These are phyloP conservation scores for Xylaria sp. DNA, from an alignment of 2,329 filamentous ascomycete species.

Conservation along the genomic window DNA sequence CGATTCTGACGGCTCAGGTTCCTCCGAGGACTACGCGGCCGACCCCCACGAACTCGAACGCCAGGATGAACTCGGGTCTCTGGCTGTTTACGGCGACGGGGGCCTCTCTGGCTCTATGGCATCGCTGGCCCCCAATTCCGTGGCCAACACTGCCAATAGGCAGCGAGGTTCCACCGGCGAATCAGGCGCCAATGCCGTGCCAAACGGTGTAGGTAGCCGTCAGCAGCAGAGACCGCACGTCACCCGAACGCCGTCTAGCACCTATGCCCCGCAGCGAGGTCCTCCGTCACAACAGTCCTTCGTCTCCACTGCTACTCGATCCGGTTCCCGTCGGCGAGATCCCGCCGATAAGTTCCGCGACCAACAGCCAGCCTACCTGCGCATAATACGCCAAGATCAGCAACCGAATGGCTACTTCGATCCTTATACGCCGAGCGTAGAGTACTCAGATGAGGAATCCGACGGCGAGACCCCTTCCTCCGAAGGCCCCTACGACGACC, in stretches of 20 bases:
- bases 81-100: constrained; percentile 48
- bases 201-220: constrained; percentile 44
- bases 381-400: constrained; percentile 79
- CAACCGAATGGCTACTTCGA: constrained; percentile 71
- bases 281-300: constrained; percentile 44
- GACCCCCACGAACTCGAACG: constrained; percentile 52
- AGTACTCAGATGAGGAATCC: constrained; percentile 76
- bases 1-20: constrained; percentile 54
- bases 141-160: constrained; percentile 46
- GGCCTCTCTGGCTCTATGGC: constrained; percentile 46
- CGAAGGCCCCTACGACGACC: constrained; percentile 81
- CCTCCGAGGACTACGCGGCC: constrained; percentile 49
- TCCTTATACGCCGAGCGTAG: constrained; percentile 68
- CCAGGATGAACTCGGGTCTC: constrained; percentile 51
- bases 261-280: constrained; percentile 70
- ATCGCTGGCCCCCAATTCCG: constrained; percentile 45
- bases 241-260: constrained; percentile 74
- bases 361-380: constrained; percentile 93
- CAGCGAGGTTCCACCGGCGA: constrained; percentile 42
- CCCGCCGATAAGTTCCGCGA: constrained; percentile 60
- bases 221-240: constrained; percentile 70
- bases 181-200: constrained; percentile 31
- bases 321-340: constrained; percentile 51
- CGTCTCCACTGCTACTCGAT: constrained; percentile 46
- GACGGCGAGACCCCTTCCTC: constrained; percentile 90